Evolutionary conservation across 306 rosid genomes (phyloP), one percentile per base, ranked within the genome.

Genomic region (Fagus sylvatica): DNA sequence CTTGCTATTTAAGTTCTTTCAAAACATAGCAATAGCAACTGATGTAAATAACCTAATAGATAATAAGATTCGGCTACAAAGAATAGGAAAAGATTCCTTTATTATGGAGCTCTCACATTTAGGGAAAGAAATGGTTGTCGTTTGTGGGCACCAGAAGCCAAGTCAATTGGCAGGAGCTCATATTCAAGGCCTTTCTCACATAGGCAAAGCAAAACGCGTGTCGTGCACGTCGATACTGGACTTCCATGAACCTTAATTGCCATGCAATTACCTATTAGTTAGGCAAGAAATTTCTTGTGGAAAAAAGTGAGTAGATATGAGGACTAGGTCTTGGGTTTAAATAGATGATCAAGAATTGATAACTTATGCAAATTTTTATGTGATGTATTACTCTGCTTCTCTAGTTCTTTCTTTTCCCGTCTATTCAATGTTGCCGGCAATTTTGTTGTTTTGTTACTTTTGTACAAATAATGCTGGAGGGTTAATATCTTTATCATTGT

Each of bases 181-280:
- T 54, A 65, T 1, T 16, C 37, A 40, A 72, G 76, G 41, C 76
- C 84, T 61, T 76, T 81, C 67, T 81, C 80, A n/a, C 5, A 41
- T 48, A 75, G 80, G 70, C 76, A 77, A 13, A 77, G 78, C 81
- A 73, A 56, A 68, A 72, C 79, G 1, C 67, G 79, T 0, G 84
- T 80, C 0, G 84, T 76, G 77, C 80, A 66, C 4, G 78, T 73
- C 72, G 81, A 77, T 9, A 6, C 0, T 11, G 72, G 56, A 43
- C 51, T 6, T 8, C 79, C 85, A 57, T 67, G 73, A 67, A 77
- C 71, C 48, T 51, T 74, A 54, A 61, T 78, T 61, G 80, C 64
- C 74, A 61, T 43, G 30, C 28, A 22, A 22, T 22, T 22, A 15
- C 16, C 42, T 1, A 6, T 39, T 28, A 5, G 39, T n/a, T 13